Percentiles rank a stretch among this genome's conserved stretches.
These are phyloP conservation scores for Fusarium phyllophilum DNA, from an alignment of 2,329 filamentous ascomycete genomes.

Conservation along the genomic window DNA sequence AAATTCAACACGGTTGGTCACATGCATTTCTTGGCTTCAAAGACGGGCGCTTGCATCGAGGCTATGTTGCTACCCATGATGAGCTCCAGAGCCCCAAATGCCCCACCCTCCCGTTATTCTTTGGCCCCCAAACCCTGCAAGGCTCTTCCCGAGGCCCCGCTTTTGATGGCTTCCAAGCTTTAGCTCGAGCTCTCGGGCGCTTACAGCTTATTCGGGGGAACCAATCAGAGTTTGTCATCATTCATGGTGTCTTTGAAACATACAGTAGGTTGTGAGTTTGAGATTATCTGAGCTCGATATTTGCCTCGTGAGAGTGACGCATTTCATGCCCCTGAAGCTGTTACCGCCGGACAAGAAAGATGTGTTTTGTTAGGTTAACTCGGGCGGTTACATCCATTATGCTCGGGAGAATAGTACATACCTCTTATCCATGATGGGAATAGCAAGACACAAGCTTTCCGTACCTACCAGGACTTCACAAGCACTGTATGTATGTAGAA, in stretches of 20 bases:
- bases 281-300: conserved; percentile 14
- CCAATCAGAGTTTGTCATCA: conserved; percentile 35
- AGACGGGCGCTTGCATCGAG: conserved; percentile 38
- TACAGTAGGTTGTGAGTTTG: background rate
- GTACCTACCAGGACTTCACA: background rate
- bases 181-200: conserved; percentile 40
- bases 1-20: background rate
- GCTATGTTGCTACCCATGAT: conserved; percentile 33
- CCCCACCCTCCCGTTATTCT: conserved; percentile 16
- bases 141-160: conserved; percentile 30
- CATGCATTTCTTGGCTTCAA: conserved; percentile 36
- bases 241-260: conserved; percentile 18
- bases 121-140: conserved; percentile 35
- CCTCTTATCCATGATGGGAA: background rate
- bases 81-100: conserved; percentile 15
- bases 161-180: conserved; percentile 26
- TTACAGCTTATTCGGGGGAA: conserved; percentile 34
- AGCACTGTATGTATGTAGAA: background rate
- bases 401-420: background rate
- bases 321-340: conserved; percentile 11
- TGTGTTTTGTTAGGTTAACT: background rate
- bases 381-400: conserved; percentile 8
- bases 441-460: background rate
- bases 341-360: conserved; percentile 3
- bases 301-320: conserved; percentile 10